Evolutionary conservation across 768 basidiomycete genomes (phyloP).

Genomic region (Lactarius trivialis): DNA sequence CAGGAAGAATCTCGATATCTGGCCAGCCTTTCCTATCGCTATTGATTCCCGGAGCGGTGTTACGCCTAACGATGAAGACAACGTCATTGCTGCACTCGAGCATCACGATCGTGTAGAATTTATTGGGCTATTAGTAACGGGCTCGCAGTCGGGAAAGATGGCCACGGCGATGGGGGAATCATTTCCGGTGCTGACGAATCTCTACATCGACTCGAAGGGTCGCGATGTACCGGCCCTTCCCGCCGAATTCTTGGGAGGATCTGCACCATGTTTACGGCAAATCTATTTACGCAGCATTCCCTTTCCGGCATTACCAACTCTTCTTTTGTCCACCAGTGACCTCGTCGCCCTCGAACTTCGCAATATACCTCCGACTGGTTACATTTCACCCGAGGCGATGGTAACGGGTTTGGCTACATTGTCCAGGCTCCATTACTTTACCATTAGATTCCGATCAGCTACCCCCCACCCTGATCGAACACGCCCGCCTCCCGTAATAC

Average conservation of each 20-base stretch:
- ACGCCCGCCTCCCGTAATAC: neutral
- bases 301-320: neutral
- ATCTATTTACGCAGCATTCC: neutral
- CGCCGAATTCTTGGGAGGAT: neutral
- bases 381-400: neutral
- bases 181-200: neutral
- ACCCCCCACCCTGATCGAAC: neutral
- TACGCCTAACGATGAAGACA: neutral
- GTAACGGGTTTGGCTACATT: neutral
- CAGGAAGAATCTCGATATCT: neutral
- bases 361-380: neutral
- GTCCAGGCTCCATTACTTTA: neutral
- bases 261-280: neutral
- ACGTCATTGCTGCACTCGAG: neutral
- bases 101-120: neutral
- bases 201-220: neutral
- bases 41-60: neutral
- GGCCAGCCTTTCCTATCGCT: neutral
- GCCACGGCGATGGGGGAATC: neutral
- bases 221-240: neutral
- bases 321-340: neutral
- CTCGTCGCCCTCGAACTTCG: neutral
- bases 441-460: neutral
- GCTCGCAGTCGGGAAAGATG: neutral
- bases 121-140: neutral